These are phyloP conservation scores for Hansfordia pulvinata DNA, from an alignment of 2,329 filamentous ascomycete genomes.

Conservation along the genomic window DNA sequence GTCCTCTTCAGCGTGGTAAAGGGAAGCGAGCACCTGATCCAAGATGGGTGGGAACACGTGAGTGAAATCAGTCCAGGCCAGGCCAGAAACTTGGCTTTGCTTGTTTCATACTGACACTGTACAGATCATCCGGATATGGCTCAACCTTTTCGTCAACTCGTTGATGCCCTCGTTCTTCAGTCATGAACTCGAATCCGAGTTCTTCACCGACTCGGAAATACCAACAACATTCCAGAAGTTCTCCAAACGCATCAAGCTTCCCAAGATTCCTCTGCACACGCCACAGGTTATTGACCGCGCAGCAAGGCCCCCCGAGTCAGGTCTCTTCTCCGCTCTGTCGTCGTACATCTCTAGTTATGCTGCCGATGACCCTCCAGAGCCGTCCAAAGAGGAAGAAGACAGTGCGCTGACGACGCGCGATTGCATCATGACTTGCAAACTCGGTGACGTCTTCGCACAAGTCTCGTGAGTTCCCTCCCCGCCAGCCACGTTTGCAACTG, in stretches of 20 bases:
- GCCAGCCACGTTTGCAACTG: not conserved
- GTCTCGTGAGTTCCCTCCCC: conserved; percentile 46
- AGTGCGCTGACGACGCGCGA: conserved; percentile 91
- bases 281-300: conserved; percentile 88
- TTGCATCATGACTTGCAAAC: conserved; percentile 80
- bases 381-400: conserved; percentile 91
- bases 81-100: conserved; percentile 2
- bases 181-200: conserved; percentile 21
- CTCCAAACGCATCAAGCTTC: conserved; percentile 54
- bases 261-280: conserved; percentile 76
- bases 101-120: conserved; percentile 21
- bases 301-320: conserved; percentile 62
- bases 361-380: conserved; percentile 92
- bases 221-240: not conserved
- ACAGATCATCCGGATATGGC: conserved; percentile 78
- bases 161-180: conserved; percentile 72
- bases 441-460: conserved; percentile 71
- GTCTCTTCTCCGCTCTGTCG: conserved; percentile 86
- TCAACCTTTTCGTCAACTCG: conserved; percentile 93
- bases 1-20: conserved; percentile 90
- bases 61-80: conserved; percentile 20
- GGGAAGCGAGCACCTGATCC: conserved; percentile 67
- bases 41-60: conserved; percentile 66
- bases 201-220: not conserved
- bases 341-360: conserved; percentile 98